Base-by-base conservation (phyloP, 768 basidiomycete species). In the Lentinula raphanica region DNA sequence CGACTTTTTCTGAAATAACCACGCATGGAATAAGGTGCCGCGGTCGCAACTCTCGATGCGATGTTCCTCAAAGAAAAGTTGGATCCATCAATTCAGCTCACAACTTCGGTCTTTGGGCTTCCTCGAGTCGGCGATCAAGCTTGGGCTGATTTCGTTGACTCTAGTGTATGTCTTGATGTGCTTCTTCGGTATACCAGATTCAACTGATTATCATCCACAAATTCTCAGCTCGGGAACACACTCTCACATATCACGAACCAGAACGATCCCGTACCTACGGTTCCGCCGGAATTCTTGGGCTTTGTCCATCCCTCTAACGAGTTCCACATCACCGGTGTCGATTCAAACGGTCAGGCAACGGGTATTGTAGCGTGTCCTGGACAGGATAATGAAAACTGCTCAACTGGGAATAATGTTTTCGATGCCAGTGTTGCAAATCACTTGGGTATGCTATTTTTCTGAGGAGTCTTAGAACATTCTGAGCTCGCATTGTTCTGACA, bases 41-140 rank as follows among this genome's bases (percentile, higher is more conserved):
- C 79, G 2, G 68, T 81, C 39, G 75, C 78, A n/a, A 68, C 71
- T 31, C 70, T 81, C 59, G 78, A 79, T 61, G 74, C 74, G 12
- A 65, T 75, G 42, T 68, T 76, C 66, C 69, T 81, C 49, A 69
- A 67, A 32, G 65, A 68, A 60, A 59, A 68, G n/a, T 71, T 80
- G 36, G 68, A 69, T 45, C 53, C 71, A 11, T 69, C 69, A 31
- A 62, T 75, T 19, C 17, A 61, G 3, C 62, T 79, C 58, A 69
- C 61, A 3, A 70, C 74, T 1, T 69, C 70, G 13, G 68, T 71
- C 29, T 78, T 74, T 53, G 77, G 77, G n/a, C 68, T 76, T 21
- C 79, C 79, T 0, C 69, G 79, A 11, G 73, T 73, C 31, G 79
- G 79, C 1, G 76, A 81, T 65, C 64, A 74, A 58, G 74, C 64